These are phyloP conservation scores for Lagenidium giganteum DNA, from an alignment of 352 stramenopile genomes.

Conservation along the genomic window DNA sequence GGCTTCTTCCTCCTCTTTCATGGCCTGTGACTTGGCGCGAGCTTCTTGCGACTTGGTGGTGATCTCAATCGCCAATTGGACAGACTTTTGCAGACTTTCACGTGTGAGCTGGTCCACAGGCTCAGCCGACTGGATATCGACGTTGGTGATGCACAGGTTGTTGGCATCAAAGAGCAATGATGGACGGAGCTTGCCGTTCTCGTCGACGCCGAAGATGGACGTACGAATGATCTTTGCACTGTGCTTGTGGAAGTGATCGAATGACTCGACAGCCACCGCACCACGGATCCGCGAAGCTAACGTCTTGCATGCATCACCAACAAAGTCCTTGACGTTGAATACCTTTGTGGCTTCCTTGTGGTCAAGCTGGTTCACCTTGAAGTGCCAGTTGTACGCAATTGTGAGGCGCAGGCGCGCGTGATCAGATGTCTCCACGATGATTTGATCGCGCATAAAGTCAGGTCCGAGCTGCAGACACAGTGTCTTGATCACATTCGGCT, in stretches of 20 bases:
- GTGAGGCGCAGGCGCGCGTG: constrained; percentile 69
- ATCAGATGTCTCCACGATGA: constrained; percentile 80
- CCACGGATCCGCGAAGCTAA: constrained; percentile 71
- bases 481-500: constrained; percentile 76
- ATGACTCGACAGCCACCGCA: constrained; percentile 63
- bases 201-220: constrained; percentile 71
- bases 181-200: constrained; percentile 41
- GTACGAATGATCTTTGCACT: constrained; percentile 73
- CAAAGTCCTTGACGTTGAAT: constrained; percentile 82
- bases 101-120: constrained; percentile 68
- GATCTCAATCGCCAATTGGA: constrained; percentile 83
- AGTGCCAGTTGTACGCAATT: constrained; percentile 85
- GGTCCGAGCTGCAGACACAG: constrained; percentile 74
- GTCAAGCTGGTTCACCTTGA: constrained; percentile 50
- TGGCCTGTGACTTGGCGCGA: constrained; percentile 66
- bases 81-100: constrained; percentile 74
- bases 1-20: constrained; percentile 79
- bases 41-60: constrained; percentile 81
- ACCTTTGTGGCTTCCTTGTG: constrained; percentile 55
- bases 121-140: constrained; percentile 77
- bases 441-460: constrained; percentile 82
- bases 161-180: constrained; percentile 67
- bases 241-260: constrained; percentile 84
- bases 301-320: constrained; percentile 77
- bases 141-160: constrained; percentile 77